Evolutionary conservation across 441 rosid genomes (phyloP).

Genomic region (Erodium moschatum): DNA sequence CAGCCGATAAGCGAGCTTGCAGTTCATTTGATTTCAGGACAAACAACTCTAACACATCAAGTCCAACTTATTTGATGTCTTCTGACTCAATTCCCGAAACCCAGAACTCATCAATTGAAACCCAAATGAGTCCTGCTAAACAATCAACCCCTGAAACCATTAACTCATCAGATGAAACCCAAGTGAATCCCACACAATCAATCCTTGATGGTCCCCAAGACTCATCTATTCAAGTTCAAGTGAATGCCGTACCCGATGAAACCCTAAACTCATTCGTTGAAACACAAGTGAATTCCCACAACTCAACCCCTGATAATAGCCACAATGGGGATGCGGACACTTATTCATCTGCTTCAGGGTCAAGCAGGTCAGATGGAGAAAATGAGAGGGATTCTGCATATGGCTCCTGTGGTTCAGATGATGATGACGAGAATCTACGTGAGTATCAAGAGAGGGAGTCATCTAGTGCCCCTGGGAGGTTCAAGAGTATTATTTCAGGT

Average conservation of each 20-base stretch:
- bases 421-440: constrained; percentile 42
- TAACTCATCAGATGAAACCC: constrained; percentile 5
- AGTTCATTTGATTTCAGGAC: constrained; percentile 73
- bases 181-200: not conserved
- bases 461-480: constrained; percentile 52
- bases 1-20: constrained; percentile 92
- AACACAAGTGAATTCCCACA: not conserved
- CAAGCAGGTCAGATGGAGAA: constrained; percentile 69
- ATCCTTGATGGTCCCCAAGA: not conserved
- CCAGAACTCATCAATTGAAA: constrained; percentile 20
- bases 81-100: constrained; percentile 34
- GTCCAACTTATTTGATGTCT: constrained; percentile 46
- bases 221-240: not conserved
- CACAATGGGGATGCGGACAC: constrained; percentile 56
- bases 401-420: constrained; percentile 75
- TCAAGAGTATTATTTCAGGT: constrained; percentile 45
- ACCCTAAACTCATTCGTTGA: not conserved
- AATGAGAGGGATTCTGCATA: constrained; percentile 64
- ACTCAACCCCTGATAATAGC: not conserved
- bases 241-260: not conserved
- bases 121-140: constrained; percentile 4
- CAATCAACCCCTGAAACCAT: not conserved
- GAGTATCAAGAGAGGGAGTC: constrained; percentile 58
- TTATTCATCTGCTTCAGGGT: constrained; percentile 75
- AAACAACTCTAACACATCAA: constrained; percentile 64